These are phyloP conservation scores for Ustilago nuda DNA, from an alignment of 1,284 basidiomycete genomes.

Conservation along the genomic window DNA sequence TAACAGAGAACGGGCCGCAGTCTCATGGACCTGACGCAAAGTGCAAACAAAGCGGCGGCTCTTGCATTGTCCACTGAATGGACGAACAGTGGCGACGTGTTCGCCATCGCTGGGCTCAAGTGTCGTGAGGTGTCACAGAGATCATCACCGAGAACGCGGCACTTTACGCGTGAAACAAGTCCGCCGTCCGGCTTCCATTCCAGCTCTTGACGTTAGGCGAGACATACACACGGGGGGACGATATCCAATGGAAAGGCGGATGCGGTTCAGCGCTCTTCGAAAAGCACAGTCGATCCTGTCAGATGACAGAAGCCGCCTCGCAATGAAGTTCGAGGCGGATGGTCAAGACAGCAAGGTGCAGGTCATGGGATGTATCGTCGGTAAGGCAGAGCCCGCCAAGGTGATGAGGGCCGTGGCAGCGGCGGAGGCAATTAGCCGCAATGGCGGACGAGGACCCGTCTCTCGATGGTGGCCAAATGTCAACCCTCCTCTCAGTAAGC, in stretches of 20 bases:
- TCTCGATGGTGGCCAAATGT: background rate
- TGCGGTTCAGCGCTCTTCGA: conserved; percentile 4
- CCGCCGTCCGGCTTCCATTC: conserved; percentile 1
- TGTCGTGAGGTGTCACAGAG: background rate
- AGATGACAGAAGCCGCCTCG: background rate
- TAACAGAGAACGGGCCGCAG: background rate
- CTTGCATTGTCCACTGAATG: too few species aligned
- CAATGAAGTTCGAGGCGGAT: background rate
- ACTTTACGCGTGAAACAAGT: background rate
- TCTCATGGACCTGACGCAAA: too few species aligned
- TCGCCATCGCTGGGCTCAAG: background rate
- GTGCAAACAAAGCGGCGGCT: too few species aligned
- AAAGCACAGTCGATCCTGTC: background rate
- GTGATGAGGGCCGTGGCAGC: background rate
- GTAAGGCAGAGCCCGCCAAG: background rate
- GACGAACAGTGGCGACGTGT: too few species aligned
- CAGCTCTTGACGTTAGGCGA: background rate
- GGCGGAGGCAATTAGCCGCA: background rate
- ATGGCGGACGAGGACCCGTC: background rate
- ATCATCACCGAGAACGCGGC: background rate
- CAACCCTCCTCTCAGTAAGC: background rate
- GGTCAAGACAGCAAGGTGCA: background rate
- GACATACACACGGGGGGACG: conserved; percentile 2
- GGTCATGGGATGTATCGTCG: background rate
- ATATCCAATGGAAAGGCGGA: background rate